phyloP scores from a whole-genome alignment of 2,329 filamentous ascomycete genomes.

The Colletotrichum magnum region DNA sequence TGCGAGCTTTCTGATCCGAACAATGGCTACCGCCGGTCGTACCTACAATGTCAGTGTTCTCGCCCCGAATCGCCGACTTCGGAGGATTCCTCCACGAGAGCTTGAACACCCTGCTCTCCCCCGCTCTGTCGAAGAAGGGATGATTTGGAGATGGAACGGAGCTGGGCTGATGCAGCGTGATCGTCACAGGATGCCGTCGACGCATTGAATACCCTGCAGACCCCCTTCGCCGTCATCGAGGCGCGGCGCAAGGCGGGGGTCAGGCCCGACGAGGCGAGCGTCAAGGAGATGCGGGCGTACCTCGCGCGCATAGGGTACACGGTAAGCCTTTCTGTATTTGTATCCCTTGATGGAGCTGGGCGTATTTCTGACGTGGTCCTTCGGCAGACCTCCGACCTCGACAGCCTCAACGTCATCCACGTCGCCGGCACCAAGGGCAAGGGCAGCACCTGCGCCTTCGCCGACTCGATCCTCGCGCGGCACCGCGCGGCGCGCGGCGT shows the following conservation, averaged over 20 bases:
- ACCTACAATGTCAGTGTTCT: conserved; percentile 38
- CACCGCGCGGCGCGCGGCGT: conserved; percentile 40
- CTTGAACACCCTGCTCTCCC: neutral
- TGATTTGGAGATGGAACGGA: neutral
- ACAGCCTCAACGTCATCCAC: conserved; percentile 74
- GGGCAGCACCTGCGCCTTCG: conserved; percentile 88
- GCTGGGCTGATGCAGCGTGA: too few species aligned
- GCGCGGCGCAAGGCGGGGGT: conserved; percentile 82
- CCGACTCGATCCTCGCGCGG: conserved; percentile 78
- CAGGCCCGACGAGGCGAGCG: conserved; percentile 73
- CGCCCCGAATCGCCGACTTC: conserved; percentile 17
- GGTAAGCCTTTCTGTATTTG: too few species aligned
- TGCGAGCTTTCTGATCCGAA: conserved; percentile 15
- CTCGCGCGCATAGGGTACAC: conserved; percentile 57
- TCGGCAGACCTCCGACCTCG: conserved; percentile 53
- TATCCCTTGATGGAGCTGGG: too few species aligned
- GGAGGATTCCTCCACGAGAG: neutral
- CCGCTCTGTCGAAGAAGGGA: neutral
- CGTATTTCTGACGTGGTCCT: conserved; percentile 2
- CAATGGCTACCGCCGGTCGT: conserved; percentile 32
- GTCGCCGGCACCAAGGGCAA: conserved; percentile 96
- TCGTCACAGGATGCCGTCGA: conserved; percentile 85
- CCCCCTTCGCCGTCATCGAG: conserved; percentile 86
- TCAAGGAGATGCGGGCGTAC: conserved; percentile 83
- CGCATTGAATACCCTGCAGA: conserved; percentile 91